These are phyloP conservation scores for Dendrothele bispora DNA, from an alignment of 768 basidiomycete species.

Conservation along the genomic window DNA sequence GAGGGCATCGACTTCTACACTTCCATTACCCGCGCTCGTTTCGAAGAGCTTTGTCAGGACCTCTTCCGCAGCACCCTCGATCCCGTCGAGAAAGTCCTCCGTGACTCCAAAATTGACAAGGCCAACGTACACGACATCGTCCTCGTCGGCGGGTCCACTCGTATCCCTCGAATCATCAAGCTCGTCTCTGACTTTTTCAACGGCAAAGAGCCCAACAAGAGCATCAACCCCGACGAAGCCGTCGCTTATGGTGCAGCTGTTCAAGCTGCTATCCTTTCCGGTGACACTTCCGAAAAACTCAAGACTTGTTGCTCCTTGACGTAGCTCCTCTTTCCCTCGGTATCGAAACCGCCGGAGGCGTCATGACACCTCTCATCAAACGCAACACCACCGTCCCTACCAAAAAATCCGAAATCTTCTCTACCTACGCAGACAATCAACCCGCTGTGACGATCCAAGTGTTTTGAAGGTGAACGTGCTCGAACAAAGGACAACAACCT, in stretches of 20 bases:
- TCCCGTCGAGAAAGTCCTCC: constrained; percentile 52
- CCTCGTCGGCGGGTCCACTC: constrained; percentile 65
- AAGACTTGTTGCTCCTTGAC: constrained; percentile 55
- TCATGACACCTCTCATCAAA: constrained; percentile 54
- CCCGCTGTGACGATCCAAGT: constrained; percentile 88
- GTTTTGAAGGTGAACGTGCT: constrained; percentile 83
- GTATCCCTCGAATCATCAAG: constrained; percentile 70
- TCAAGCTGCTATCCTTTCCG: constrained; percentile 65
- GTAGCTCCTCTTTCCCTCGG: constrained; percentile 55
- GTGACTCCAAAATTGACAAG: constrained; percentile 49
- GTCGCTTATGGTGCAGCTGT: constrained; percentile 75
- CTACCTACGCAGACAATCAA: constrained; percentile 89
- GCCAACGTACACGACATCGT: constrained; percentile 40
- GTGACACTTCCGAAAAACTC: constrained; percentile 52
- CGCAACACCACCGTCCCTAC: constrained; percentile 54
- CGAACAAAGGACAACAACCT: constrained; percentile 90
- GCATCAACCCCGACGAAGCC: constrained; percentile 74
- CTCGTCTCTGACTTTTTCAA: constrained; percentile 67
- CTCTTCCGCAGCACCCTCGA: constrained; percentile 30
- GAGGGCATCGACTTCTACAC: constrained; percentile 37
- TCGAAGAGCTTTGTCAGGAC: constrained; percentile 8
- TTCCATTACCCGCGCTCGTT: constrained; percentile 46
- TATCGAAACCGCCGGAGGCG: constrained; percentile 68
- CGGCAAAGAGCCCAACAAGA: constrained; percentile 64
- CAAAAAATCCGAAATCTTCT: constrained; percentile 60